Evolutionary conservation across 2,329 filamentous ascomycete species (phyloP), one percentile per base, ranked within the genome.

Genomic region (Fonsecaea erecta): DNA sequence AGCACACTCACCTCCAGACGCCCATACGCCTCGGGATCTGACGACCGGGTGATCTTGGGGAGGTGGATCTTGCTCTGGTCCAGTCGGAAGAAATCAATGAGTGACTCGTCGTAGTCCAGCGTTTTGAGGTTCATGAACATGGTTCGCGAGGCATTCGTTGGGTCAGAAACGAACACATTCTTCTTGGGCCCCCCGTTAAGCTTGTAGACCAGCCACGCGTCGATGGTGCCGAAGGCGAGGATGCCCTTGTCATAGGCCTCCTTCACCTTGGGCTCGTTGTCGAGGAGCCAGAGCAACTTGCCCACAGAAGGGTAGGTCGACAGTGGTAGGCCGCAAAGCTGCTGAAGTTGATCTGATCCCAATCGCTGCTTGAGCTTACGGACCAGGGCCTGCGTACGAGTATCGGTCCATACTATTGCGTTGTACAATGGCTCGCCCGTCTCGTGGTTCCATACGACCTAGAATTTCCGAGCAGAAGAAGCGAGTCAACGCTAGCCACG

Each of bases 121-220:
- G 88, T 93, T 71, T 88, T 84, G 58, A 97, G 83, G 78, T 96
- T 92, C 89, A 96, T 93, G 78, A 97, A 95, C 92, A 96, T 96
- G 67, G 92, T 96, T 73, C 93, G 84, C 61, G 90, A 93, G 24
- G 93, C 93, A 76, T 97, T 97, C 66, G 91, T 92, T 53, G 89
- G 87, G 76, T 96, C 93, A 0, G 93, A 95, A 64, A 96, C 91
- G 74, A 91, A 88, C 46, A 93, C 78, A 62, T 88, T 85, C 57
- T 84, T 86, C 64, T 86, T 82, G 34, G 81, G 83, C n/a, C 54
- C 88, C 62, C 90, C 92, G 73, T 96, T 82, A 55, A 96, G 85
- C 71, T 88, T 88, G 80, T 92, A 96, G 58, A 96, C 85, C 64
- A 96, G 82, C 93, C 93, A 97, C 1, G 90, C 87, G 77, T 97